These are phyloP conservation scores for Arabidopsis thaliana DNA, from an alignment of 345 rosid genomes.

Conservation along the genomic window TAIR10.1 NC_003074.8:5337501-5338000, in stretches of 20 bases:
- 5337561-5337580: slow-evolving; percentile 40
- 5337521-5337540: slow-evolving; percentile 33
- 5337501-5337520: slow-evolving; percentile 28
- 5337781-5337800: slow-evolving; percentile 76
- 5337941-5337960: slow-evolving; percentile 37
- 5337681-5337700: slow-evolving; percentile 3
- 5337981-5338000: slow-evolving; percentile 50
- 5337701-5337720: slow-evolving; percentile 11
- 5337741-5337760: slow-evolving; percentile 53
- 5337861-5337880: slow-evolving; percentile 43
- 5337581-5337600: slow-evolving; percentile 29
- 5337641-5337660: background rate
- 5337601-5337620: slow-evolving; percentile 40
- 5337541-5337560: slow-evolving; percentile 23
- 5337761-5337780: slow-evolving; percentile 85
- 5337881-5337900: slow-evolving; percentile 72
- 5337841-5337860: slow-evolving; percentile 34
- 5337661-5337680: slow-evolving; percentile 13
- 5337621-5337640: slow-evolving; percentile 29
- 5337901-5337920: slow-evolving; percentile 1
- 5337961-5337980: slow-evolving; percentile 41
- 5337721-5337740: slow-evolving; percentile 41
- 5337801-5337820: slow-evolving; percentile 66
- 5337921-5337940: background rate
- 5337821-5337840: slow-evolving; percentile 36